Conservation (phyloP, 805 yeast genomes). For the Lachancea cidri region DNA sequence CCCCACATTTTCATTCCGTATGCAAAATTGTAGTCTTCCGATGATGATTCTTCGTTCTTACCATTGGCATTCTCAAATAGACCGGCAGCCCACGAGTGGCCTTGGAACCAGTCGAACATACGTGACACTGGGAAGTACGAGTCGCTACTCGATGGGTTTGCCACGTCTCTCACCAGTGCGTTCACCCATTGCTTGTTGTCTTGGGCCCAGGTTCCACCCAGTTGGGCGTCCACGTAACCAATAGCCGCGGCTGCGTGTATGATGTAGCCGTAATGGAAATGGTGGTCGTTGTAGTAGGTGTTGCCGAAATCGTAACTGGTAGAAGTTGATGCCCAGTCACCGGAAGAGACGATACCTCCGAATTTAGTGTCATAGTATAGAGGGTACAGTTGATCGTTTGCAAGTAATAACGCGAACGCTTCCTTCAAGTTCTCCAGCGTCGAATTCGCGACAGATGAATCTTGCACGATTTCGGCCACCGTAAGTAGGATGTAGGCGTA, state of each 20-base stretch:
- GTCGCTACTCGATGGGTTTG: slow-evolving; percentile 53
- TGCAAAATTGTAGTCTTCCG: slow-evolving; percentile 67
- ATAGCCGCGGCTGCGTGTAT: slow-evolving; percentile 79
- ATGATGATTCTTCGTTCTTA: slow-evolving; percentile 63
- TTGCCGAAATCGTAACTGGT: slow-evolving; percentile 59
- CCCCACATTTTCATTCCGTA: slow-evolving; percentile 74
- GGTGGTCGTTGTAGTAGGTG: slow-evolving; percentile 79
- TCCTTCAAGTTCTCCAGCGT: slow-evolving; percentile 36
- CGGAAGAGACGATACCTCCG: slow-evolving; percentile 51
- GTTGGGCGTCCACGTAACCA: slow-evolving; percentile 53
- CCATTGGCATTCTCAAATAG: slow-evolving; percentile 59
- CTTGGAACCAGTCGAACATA: slow-evolving; percentile 64
- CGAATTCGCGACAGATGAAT: slow-evolving; percentile 35
- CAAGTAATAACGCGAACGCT: slow-evolving; percentile 40
- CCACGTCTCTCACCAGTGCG: slow-evolving; percentile 58
- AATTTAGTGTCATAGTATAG: slow-evolving; percentile 51
- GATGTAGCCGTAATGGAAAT: slow-evolving; percentile 82
- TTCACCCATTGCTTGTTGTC: slow-evolving; percentile 53
- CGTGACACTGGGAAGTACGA: slow-evolving; percentile 58
- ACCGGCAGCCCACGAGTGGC: slow-evolving; percentile 77
- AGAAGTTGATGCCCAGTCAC: slow-evolving; percentile 37
- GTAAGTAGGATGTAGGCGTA: slow-evolving; percentile 52
- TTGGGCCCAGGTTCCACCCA: slow-evolving; percentile 49
- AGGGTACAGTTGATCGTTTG: slow-evolving; percentile 44
- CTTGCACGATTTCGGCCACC: slow-evolving; percentile 43